phyloP scores from a whole-genome alignment of 257 asterid species.

The Solanum sparsipilum region DNA sequence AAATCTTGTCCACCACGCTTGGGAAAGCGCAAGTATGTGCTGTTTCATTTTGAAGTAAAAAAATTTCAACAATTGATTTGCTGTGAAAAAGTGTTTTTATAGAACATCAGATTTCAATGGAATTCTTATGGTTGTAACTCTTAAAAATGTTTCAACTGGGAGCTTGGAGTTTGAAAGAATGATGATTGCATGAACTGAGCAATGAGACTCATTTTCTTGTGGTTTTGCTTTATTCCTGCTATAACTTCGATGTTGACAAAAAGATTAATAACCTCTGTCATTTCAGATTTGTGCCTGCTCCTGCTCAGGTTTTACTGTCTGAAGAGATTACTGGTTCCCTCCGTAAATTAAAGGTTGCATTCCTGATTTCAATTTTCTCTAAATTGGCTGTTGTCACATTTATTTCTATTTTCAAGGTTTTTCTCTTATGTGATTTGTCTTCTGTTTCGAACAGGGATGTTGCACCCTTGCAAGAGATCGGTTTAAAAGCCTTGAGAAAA shows the following conservation, averaged over 20 bases:
- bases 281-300: slow-evolving; percentile 73
- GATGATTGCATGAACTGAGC: background rate
- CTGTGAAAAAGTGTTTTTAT: background rate
- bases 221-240: background rate
- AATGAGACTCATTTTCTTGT: background rate
- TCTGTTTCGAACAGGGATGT: slow-evolving; percentile 53
- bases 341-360: slow-evolving; percentile 73
- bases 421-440: background rate
- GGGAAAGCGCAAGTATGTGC: slow-evolving; percentile 74
- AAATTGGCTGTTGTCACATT: background rate
- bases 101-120: background rate
- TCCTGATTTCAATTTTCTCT: background rate
- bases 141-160: background rate
- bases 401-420: background rate
- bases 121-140: background rate
- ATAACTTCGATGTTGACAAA: background rate
- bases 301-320: slow-evolving; percentile 79
- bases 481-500: slow-evolving; percentile 84
- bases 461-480: slow-evolving; percentile 88
- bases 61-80: background rate
- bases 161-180: background rate
- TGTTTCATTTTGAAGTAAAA: background rate
- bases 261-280: background rate
- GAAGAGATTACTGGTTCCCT: slow-evolving; percentile 99
- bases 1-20: slow-evolving; percentile 74